phyloP scores from a whole-genome alignment of 2,329 filamentous ascomycete species.

The Capronia americana region DNA sequence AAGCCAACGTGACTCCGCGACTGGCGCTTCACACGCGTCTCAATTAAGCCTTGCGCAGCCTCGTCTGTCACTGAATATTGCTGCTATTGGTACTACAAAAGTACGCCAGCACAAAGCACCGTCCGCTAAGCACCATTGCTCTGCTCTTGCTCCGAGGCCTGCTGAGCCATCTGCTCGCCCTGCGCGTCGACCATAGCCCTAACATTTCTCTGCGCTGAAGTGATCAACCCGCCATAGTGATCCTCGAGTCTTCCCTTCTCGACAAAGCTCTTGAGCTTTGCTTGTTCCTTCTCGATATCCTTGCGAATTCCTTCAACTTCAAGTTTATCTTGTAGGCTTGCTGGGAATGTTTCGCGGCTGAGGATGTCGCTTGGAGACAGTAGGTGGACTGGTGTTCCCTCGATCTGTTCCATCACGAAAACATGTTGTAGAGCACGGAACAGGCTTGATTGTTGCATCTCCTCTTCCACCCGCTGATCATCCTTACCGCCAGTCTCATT shows the following conservation, averaged over 20 bases:
- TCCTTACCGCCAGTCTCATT: slow-evolving; percentile 78
- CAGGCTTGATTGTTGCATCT: slow-evolving; percentile 32
- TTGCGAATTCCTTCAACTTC: slow-evolving; percentile 33
- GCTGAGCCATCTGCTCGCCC: slow-evolving; percentile 29
- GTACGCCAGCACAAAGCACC: background rate
- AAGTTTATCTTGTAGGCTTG: slow-evolving; percentile 29
- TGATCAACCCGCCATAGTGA: slow-evolving; percentile 38
- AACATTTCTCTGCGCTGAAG: slow-evolving; percentile 31
- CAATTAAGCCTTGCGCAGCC: slow-evolving; percentile 3
- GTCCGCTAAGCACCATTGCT: background rate
- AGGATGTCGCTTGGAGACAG: slow-evolving; percentile 32
- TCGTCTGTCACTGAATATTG: background rate
- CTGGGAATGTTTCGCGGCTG: slow-evolving; percentile 27
- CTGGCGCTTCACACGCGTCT: background rate
- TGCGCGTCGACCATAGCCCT: slow-evolving; percentile 28
- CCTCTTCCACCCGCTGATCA: slow-evolving; percentile 54
- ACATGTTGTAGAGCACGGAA: slow-evolving; percentile 32
- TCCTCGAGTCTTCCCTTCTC: slow-evolving; percentile 42
- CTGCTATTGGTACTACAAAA: background rate
- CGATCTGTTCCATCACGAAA: slow-evolving; percentile 24
- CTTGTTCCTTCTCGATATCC: slow-evolving; percentile 44
- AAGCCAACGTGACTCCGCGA: background rate
- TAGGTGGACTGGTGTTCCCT: slow-evolving; percentile 24
- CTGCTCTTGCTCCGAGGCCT: slow-evolving; percentile 11
- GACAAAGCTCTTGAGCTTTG: slow-evolving; percentile 45